Percentiles rank a stretch among this genome's conserved stretches.
These are phyloP conservation scores for Kodamaea sp. DNA, from an alignment of 1,139 yeast genomes.

Conservation along the genomic window DNA sequence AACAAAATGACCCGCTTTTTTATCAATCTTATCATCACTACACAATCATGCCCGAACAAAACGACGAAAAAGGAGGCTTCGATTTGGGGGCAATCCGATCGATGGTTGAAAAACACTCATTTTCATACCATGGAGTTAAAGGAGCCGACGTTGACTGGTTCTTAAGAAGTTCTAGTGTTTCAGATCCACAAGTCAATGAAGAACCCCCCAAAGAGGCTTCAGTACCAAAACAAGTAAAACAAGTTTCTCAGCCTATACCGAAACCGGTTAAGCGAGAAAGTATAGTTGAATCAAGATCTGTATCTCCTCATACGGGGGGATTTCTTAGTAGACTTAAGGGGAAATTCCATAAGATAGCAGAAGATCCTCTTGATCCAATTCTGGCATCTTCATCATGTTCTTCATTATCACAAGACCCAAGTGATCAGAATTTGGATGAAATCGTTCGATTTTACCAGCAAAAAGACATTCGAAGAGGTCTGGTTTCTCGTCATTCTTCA, in stretches of 20 bases:
- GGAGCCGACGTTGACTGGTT: slow-evolving; percentile 49
- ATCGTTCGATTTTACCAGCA: slow-evolving; percentile 52
- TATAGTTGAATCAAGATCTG: too few species aligned
- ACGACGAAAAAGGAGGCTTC: slow-evolving; percentile 3
- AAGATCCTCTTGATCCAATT: not conserved
- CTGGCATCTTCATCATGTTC: not conserved
- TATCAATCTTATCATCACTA: not conserved
- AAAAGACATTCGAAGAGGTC: slow-evolving; percentile 19
- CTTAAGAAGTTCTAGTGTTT: slow-evolving; percentile 30
- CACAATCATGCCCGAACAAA: slow-evolving; percentile 4
- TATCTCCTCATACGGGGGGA: slow-evolving; percentile 5
- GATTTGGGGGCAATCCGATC: slow-evolving; percentile 15
- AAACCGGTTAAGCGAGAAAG: too few species aligned
- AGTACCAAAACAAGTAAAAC: not conserved
- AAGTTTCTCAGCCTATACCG: too few species aligned
- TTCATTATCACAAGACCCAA: slow-evolving; percentile 5
- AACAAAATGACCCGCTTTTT: not conserved
- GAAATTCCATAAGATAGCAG: slow-evolving; percentile 3
- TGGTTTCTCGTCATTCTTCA: slow-evolving; percentile 9
- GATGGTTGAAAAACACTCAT: slow-evolving; percentile 13
- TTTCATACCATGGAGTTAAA: slow-evolving; percentile 24
- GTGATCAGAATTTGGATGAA: slow-evolving; percentile 56
- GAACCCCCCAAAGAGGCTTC: not conserved
- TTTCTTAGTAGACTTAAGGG: slow-evolving; percentile 10
- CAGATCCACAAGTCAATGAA: not conserved